phyloP scores from a whole-genome alignment of 2,329 filamentous ascomycete species.

The Teratosphaeria pseudoeucalypti region DNA sequence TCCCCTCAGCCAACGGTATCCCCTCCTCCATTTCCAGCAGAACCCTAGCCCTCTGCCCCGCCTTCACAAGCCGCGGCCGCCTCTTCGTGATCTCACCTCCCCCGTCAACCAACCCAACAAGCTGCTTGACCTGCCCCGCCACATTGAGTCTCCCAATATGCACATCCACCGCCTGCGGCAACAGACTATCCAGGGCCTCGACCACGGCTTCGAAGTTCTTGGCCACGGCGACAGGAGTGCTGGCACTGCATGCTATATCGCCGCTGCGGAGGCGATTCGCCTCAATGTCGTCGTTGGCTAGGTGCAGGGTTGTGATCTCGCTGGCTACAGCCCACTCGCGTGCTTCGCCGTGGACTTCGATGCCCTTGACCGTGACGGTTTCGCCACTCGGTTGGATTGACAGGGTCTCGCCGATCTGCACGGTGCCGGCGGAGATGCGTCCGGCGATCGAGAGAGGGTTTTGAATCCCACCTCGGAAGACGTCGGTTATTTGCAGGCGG shows the following conservation, averaged over 20 bases:
- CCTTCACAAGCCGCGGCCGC: slow-evolving; percentile 72
- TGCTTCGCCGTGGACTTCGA: slow-evolving; percentile 63
- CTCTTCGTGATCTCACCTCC: slow-evolving; percentile 69
- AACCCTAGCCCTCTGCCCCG: slow-evolving; percentile 66
- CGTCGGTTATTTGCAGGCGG: slow-evolving; percentile 76
- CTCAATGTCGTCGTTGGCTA: slow-evolving; percentile 66
- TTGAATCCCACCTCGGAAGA: slow-evolving; percentile 68
- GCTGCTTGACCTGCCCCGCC: slow-evolving; percentile 59
- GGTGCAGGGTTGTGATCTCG: slow-evolving; percentile 75
- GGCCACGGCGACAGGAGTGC: slow-evolving; percentile 56
- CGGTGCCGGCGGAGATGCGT: slow-evolving; percentile 69
- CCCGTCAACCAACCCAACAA: slow-evolving; percentile 63
- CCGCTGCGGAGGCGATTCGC: slow-evolving; percentile 61
- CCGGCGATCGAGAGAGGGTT: slow-evolving; percentile 80
- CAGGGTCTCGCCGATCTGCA: slow-evolving; percentile 76
- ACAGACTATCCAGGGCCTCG: slow-evolving; percentile 78
- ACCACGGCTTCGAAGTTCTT: slow-evolving; percentile 72
- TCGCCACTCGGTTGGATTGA: slow-evolving; percentile 73
- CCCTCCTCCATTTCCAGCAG: slow-evolving; percentile 51
- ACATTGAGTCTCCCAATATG: slow-evolving; percentile 76
- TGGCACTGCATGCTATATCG: slow-evolving; percentile 65
- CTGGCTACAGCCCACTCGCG: slow-evolving; percentile 88
- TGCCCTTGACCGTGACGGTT: slow-evolving; percentile 66
- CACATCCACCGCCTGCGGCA: slow-evolving; percentile 81
- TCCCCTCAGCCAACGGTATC: slow-evolving; percentile 70